These are phyloP conservation scores for Prunus salicina DNA, from an alignment of 306 rosid genomes.

Conservation along the genomic window DNA sequence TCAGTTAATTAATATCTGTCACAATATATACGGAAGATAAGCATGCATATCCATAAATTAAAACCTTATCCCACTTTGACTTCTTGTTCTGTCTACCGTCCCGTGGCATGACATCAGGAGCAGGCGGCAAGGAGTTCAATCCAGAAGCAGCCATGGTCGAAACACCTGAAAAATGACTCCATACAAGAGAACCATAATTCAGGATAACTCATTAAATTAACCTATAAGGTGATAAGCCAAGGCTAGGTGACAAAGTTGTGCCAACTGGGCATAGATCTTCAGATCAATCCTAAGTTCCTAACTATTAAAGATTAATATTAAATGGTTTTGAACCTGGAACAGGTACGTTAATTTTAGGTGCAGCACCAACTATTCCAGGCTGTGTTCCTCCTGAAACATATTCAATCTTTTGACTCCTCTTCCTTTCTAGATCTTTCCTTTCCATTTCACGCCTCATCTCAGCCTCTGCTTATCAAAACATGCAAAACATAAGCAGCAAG, in stretches of 20 bases:
- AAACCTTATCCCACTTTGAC: constrained; percentile 59
- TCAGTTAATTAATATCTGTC: constrained; percentile 12
- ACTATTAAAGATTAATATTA: not conserved
- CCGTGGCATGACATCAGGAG: constrained; percentile 47
- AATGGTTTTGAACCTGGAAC: constrained; percentile 28
- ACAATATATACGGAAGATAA: constrained; percentile 9
- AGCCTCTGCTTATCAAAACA: constrained; percentile 52
- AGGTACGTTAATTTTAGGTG: constrained; percentile 33
- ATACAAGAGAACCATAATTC: constrained; percentile 15
- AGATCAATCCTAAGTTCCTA: not conserved
- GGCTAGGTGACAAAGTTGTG: not conserved
- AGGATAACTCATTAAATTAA: not conserved
- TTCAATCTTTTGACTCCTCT: constrained; percentile 57
- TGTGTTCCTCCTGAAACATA: constrained; percentile 63
- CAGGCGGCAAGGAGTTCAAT: constrained; percentile 42
- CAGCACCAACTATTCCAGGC: constrained; percentile 39
- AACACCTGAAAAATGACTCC: constrained; percentile 35
- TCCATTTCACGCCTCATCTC: constrained; percentile 83
- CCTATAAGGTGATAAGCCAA: not conserved
- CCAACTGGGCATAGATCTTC: not conserved
- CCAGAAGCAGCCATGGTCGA: constrained; percentile 44
- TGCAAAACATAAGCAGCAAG: constrained; percentile 20
- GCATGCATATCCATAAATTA: constrained; percentile 1
- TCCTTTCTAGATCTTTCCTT: constrained; percentile 71
- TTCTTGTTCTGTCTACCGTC: constrained; percentile 60